A percentile compares a stretch with the other conserved stretches of the same genome.
Evolutionary conservation across 768 basidiomycete genomes (phyloP).

Genomic region (Mycena pura): DNA sequence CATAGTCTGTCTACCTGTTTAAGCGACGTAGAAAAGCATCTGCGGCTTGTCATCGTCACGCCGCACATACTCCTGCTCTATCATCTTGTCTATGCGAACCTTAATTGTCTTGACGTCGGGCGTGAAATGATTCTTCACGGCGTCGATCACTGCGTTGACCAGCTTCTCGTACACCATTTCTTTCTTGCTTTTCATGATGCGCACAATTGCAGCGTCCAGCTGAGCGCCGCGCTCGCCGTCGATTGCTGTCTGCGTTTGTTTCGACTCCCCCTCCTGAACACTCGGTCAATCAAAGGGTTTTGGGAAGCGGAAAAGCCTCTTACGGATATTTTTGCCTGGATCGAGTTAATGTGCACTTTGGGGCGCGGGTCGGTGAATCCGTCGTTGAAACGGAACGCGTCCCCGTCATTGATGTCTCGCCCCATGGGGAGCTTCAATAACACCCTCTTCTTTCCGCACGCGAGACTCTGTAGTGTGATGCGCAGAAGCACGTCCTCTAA

Average conservation of each 20-base stretch:
- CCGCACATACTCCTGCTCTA: conserved; percentile 87
- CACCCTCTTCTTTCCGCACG: conserved; percentile 90
- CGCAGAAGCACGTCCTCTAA: conserved; percentile 75
- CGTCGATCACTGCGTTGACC: conserved; percentile 82
- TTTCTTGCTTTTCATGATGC: conserved; percentile 94
- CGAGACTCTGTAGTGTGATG: conserved; percentile 91
- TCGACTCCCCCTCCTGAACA: conserved; percentile 81
- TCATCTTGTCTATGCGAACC: conserved; percentile 78
- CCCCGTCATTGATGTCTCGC: conserved; percentile 76
- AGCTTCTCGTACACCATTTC: conserved; percentile 81
- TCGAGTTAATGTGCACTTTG: conserved; percentile 93
- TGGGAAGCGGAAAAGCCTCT: conserved; percentile 29
- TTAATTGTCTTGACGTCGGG: conserved; percentile 89
- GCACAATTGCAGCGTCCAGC: conserved; percentile 94
- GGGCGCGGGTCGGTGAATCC: conserved; percentile 80
- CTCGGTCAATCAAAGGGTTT: conserved; percentile 3
- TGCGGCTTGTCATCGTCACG: conserved; percentile 76
- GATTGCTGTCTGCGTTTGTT: conserved; percentile 81
- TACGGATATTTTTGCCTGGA: conserved; percentile 93
- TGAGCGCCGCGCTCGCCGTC: conserved; percentile 86
- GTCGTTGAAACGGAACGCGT: conserved; percentile 83
- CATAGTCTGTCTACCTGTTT: too few relatives aligned
- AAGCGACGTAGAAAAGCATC: conserved; percentile 83
- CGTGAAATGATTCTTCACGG: conserved; percentile 87
- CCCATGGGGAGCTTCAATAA: conserved; percentile 81